A percentile compares a stretch with the other conserved stretches of the same genome.
Conservation (phyloP, 2,329 filamentous ascomycete genomes). For the Alternaria viburni region DNA sequence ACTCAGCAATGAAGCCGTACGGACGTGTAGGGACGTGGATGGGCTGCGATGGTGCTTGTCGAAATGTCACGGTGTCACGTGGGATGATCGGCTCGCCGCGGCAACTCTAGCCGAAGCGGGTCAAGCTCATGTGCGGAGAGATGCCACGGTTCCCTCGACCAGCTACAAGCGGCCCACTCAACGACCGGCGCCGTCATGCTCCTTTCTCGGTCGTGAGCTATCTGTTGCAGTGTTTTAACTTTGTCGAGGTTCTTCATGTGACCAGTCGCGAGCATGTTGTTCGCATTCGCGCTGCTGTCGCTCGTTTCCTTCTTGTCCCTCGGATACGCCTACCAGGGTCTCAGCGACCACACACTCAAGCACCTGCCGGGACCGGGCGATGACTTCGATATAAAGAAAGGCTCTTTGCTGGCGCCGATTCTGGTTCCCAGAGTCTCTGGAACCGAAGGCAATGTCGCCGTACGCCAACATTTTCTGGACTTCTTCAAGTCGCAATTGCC, state of each 20-base stretch:
- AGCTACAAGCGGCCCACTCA: not conserved
- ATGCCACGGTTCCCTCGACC: conserved; percentile 4
- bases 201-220: not conserved
- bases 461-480: conserved; percentile 81
- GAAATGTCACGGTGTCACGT: conserved; percentile 22
- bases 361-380: conserved; percentile 70
- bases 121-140: not conserved
- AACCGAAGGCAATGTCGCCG: conserved; percentile 75
- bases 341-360: conserved; percentile 78
- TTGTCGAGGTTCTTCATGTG: conserved; percentile 12
- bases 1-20: not conserved
- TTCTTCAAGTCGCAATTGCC: conserved; percentile 84
- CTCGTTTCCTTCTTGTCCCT: conserved; percentile 34
- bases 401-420: conserved; percentile 83
- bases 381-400: conserved; percentile 82
- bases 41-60: not conserved
- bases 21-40: not conserved
- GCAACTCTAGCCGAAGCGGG: not conserved
- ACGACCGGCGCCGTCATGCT: not conserved
- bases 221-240: not conserved
- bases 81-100: not conserved
- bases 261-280: conserved; percentile 22
- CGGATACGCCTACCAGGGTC: conserved; percentile 59
- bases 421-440: conserved; percentile 87
- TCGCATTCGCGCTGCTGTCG: conserved; percentile 28